Evolutionary conservation across 2,329 filamentous ascomycete genomes (phyloP).

Genomic region (Beauveria asiatica): DNA sequence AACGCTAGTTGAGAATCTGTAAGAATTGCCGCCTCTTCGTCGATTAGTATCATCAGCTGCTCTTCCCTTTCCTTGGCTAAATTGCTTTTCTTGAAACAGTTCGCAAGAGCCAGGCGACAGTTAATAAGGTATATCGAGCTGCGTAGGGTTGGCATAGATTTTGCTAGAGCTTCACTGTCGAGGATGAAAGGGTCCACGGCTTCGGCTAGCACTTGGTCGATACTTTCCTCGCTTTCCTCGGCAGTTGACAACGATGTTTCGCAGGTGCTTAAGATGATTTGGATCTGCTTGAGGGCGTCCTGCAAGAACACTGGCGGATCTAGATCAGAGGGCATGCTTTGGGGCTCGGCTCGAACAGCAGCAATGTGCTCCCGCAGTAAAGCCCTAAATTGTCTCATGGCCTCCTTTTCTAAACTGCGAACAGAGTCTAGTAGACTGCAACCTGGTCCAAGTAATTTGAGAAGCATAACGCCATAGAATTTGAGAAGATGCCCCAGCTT

Average conservation of each 20-base stretch:
- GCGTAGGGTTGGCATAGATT: slow-evolving; percentile 48
- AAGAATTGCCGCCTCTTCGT: slow-evolving; percentile 48
- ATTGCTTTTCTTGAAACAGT: slow-evolving; percentile 47
- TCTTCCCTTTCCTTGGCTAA: slow-evolving; percentile 53
- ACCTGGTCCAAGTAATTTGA: slow-evolving; percentile 62
- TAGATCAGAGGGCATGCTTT: slow-evolving; percentile 62
- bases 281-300: slow-evolving; percentile 71
- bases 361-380: slow-evolving; percentile 74
- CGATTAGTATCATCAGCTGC: slow-evolving; percentile 48
- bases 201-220: slow-evolving; percentile 66
- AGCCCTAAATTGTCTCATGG: slow-evolving; percentile 72
- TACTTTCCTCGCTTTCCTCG: slow-evolving; percentile 55
- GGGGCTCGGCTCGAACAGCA: slow-evolving; percentile 62
- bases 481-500: slow-evolving; percentile 80
- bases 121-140: slow-evolving; percentile 66
- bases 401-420: slow-evolving; percentile 60
- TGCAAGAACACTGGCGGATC: slow-evolving; percentile 71
- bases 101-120: slow-evolving; percentile 53
- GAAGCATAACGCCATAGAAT: slow-evolving; percentile 84
- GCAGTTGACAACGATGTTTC: slow-evolving; percentile 65
- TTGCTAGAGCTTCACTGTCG: slow-evolving; percentile 62
- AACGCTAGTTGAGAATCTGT: slow-evolving; percentile 62
- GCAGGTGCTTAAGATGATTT: slow-evolving; percentile 74
- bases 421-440: slow-evolving; percentile 65
- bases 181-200: slow-evolving; percentile 80